phyloP scores from a whole-genome alignment of 352 stramenopile species.

The Pythium scleroteichum region DNA sequence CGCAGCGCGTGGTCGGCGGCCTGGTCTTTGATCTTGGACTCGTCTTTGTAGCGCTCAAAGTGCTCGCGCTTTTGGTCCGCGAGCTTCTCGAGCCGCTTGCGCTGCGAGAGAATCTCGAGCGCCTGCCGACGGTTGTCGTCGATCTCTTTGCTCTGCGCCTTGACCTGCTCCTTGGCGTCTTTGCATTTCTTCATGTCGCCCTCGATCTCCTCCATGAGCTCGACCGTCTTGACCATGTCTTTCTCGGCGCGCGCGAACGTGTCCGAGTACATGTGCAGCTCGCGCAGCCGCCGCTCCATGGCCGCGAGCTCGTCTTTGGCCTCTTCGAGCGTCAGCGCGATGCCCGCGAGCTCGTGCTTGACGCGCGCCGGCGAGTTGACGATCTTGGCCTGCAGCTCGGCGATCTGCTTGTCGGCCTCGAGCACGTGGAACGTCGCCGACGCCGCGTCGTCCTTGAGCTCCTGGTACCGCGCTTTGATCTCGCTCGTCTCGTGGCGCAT shows the following conservation, averaged over 20 bases:
- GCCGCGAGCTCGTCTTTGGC: slow-evolving; percentile 65
- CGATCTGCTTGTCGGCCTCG: slow-evolving; percentile 81
- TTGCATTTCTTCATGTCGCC: slow-evolving; percentile 68
- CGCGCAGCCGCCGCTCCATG: slow-evolving; percentile 63
- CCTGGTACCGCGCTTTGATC: slow-evolving; percentile 77
- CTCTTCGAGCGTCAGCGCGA: slow-evolving; percentile 63
- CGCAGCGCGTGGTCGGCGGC: slow-evolving; percentile 56
- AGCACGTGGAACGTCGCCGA: slow-evolving; percentile 77
- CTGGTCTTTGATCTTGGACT: slow-evolving; percentile 63
- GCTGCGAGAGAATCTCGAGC: slow-evolving; percentile 57
- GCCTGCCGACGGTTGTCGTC: slow-evolving; percentile 47
- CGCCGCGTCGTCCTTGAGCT: slow-evolving; percentile 80
- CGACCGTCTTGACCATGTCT: slow-evolving; percentile 62
- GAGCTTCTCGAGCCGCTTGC: slow-evolving; percentile 72
- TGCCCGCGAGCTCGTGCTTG: slow-evolving; percentile 62
- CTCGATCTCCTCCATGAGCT: slow-evolving; percentile 65
- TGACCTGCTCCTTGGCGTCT: slow-evolving; percentile 72
- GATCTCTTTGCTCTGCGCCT: slow-evolving; percentile 52
- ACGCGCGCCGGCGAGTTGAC: slow-evolving; percentile 91
- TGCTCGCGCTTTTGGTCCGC: slow-evolving; percentile 71
- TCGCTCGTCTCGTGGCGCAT: slow-evolving; percentile 81
- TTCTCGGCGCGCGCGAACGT: slow-evolving; percentile 71
- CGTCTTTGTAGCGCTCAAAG: slow-evolving; percentile 64
- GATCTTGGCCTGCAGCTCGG: slow-evolving; percentile 78
- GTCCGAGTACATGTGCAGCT: slow-evolving; percentile 61